phyloP scores from a whole-genome alignment of 2,329 filamentous ascomycete genomes.

The Alternaria dauci region DNA sequence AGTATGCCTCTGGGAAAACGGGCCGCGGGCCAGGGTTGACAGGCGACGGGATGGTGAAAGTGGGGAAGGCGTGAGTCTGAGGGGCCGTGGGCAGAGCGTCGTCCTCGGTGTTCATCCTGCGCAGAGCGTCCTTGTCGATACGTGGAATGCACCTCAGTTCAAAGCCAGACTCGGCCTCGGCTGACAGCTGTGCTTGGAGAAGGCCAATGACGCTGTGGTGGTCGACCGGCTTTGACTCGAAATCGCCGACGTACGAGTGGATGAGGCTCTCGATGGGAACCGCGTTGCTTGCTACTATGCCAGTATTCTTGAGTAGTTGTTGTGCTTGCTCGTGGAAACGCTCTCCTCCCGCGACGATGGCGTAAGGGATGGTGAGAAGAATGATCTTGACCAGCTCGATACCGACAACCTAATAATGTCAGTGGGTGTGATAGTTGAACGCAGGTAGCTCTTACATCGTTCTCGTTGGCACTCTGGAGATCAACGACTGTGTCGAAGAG shows the following conservation, averaged over 20 bases:
- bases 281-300: slow-evolving; percentile 89
- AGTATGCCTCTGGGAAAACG: slow-evolving; percentile 90
- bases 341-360: slow-evolving; percentile 59
- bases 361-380: slow-evolving; percentile 91
- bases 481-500: slow-evolving; percentile 93
- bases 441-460: slow-evolving; percentile 73
- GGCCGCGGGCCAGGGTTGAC: slow-evolving; percentile 77
- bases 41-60: slow-evolving; percentile 76
- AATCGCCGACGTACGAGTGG: slow-evolving; percentile 78
- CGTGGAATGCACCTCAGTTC: slow-evolving; percentile 70
- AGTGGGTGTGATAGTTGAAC: slow-evolving; percentile 10
- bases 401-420: slow-evolving; percentile 61
- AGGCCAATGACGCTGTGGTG: slow-evolving; percentile 79
- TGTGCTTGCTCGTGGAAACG: slow-evolving; percentile 71
- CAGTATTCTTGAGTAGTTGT: slow-evolving; percentile 89
- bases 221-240: slow-evolving; percentile 67
- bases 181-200: slow-evolving; percentile 84
- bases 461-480: slow-evolving; percentile 88
- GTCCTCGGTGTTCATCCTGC: slow-evolving; percentile 65
- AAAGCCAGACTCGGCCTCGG: slow-evolving; percentile 79
- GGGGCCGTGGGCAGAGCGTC: slow-evolving; percentile 61
- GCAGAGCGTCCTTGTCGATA: slow-evolving; percentile 56
- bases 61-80: slow-evolving; percentile 78
- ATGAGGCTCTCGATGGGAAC: slow-evolving; percentile 86
- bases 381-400: slow-evolving; percentile 97